A percentile compares a stretch with the other conserved stretches of the same genome.
Evolutionary conservation across 495 filamentous ascomycete genomes (phyloP).

Genomic region (Lindgomyces ingoldianus): DNA sequence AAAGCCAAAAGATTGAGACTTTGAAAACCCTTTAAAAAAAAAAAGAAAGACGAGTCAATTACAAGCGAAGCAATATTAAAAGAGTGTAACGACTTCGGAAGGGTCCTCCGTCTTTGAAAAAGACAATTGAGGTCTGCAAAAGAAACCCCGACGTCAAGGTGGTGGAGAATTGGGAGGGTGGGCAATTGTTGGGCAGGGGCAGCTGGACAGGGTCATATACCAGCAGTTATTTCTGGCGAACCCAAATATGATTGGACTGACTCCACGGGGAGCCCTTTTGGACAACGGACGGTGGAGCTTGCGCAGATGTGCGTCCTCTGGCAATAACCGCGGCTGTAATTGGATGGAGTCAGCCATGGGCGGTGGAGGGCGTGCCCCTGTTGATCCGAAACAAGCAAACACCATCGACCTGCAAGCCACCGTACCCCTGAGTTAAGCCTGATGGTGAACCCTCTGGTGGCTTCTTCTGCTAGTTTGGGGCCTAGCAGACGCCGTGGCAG

Average conservation of each 20-base stretch:
- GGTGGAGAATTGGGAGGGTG: slow-evolving; percentile 6
- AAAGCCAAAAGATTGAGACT: slow-evolving; percentile 5
- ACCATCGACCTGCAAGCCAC: slow-evolving; percentile 1
- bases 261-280: slow-evolving; percentile 5
- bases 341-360: not conserved
- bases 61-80: slow-evolving; percentile 1
- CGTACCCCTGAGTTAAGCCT: slow-evolving; percentile 9
- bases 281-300: not conserved
- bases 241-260: slow-evolving; percentile 6
- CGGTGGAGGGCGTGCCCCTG: slow-evolving; percentile 1
- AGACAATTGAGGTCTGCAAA: not conserved
- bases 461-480: not conserved
- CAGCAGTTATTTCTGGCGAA: not conserved
- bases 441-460: not conserved
- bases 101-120: slow-evolving; percentile 22
- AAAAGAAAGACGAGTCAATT: slow-evolving; percentile 5
- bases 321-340: not conserved
- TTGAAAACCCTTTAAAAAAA: not conserved
- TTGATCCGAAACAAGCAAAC: not conserved
- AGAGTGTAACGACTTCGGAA: slow-evolving; percentile 29
- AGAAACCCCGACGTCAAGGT: slow-evolving; percentile 19
- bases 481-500: not conserved
- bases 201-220: slow-evolving; percentile 20
- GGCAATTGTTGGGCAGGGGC: slow-evolving; percentile 5
- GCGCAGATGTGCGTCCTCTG: not conserved